A percentile compares a stretch with the other conserved stretches of the same genome.
Conservation (phyloP, 129 eudicot species). For the Cynara cardunculus region DNA sequence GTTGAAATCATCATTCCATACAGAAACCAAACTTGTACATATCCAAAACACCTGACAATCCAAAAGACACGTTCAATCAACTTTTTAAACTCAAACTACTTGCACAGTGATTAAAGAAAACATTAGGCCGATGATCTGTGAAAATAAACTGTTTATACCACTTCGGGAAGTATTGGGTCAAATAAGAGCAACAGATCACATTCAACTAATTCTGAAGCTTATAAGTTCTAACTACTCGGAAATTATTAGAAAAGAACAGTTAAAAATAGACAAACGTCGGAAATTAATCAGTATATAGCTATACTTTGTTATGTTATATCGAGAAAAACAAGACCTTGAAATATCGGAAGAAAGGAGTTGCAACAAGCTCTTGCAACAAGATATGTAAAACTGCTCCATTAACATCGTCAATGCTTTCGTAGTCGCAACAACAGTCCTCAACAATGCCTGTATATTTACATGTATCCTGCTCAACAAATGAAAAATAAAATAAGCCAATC, state of each 20-base stretch:
- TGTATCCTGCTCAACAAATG: conserved; percentile 53
- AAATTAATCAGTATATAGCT: background rate
- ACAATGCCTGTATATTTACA: conserved; percentile 53
- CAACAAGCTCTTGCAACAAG: conserved; percentile 77
- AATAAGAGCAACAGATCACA: background rate
- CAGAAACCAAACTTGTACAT: too few relatives aligned
- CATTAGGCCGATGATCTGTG: background rate
- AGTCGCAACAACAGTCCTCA: conserved; percentile 92
- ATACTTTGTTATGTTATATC: background rate
- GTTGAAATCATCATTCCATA: too few relatives aligned
- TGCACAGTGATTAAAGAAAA: too few relatives aligned
- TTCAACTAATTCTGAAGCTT: background rate
- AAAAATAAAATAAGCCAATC: conserved; percentile 14
- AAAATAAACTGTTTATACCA: background rate
- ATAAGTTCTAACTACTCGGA: background rate
- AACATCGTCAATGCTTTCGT: conserved; percentile 64
- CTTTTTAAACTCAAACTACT: too few relatives aligned
- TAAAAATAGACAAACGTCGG: background rate
- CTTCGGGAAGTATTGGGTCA: background rate
- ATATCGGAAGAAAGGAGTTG: conserved; percentile 86
- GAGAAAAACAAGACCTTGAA: conserved; percentile 55
- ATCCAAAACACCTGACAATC: too few relatives aligned
- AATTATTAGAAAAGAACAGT: background rate
- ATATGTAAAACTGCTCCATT: conserved; percentile 70
- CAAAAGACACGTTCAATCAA: too few relatives aligned